phyloP scores from a whole-genome alignment of 78 protist genomes.

The Emiliania huxleyi region DNA sequence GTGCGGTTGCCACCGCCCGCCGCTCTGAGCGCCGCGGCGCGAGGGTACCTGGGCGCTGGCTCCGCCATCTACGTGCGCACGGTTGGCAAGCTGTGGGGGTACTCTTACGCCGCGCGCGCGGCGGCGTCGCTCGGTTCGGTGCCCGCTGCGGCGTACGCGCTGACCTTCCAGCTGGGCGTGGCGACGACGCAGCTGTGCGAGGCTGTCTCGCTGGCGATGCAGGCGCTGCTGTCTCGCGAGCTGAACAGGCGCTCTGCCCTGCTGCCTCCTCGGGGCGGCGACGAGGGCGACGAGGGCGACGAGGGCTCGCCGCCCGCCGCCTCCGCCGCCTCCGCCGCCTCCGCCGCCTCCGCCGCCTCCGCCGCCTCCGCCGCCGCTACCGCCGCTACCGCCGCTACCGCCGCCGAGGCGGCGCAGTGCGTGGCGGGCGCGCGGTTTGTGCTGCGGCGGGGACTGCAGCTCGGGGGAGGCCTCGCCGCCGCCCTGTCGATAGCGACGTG shows the following conservation, averaged over 20 bases:
- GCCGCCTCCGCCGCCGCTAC: no score
- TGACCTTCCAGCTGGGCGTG: conserved; percentile 32
- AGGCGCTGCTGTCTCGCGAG: conserved; percentile 11
- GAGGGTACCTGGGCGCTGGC: background rate
- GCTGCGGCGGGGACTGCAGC: background rate
- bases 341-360: no score
- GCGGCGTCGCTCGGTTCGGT: conserved; percentile 11
- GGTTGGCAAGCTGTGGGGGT: conserved; percentile 18
- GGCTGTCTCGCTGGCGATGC: background rate
- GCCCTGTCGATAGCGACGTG: background rate
- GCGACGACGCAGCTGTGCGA: conserved; percentile 44
- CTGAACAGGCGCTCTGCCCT: background rate
- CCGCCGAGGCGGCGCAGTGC: background rate
- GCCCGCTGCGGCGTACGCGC: background rate
- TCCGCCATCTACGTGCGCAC: conserved; percentile 5
- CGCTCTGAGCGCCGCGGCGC: background rate
- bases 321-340: no score
- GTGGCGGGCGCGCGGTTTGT: background rate
- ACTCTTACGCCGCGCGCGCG: background rate
- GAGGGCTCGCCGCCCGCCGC: no score
- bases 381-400: background rate
- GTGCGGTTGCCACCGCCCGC: background rate
- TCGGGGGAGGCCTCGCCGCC: background rate
- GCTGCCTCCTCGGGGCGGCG: background rate
- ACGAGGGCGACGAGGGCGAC: background rate